Evolutionary conservation across 345 rosid genomes (phyloP).

Genomic region (Citrus cavaleriei): DNA sequence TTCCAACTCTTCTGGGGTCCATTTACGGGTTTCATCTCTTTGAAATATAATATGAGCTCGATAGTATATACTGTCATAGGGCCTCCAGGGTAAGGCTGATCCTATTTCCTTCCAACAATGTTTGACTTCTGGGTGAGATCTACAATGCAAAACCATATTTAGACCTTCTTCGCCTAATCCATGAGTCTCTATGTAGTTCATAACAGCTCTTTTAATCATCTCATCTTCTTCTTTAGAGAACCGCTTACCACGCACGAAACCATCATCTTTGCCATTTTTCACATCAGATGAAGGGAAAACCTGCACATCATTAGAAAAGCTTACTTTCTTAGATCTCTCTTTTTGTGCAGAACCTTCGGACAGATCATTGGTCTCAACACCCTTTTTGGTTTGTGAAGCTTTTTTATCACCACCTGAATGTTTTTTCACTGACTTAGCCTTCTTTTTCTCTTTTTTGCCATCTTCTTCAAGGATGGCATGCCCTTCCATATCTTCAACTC

Average conservation of each 20-base stretch:
- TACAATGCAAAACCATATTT: conserved; percentile 52
- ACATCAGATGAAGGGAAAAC: conserved; percentile 41
- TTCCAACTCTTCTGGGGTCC: conserved; percentile 66
- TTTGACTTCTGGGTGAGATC: conserved; percentile 30
- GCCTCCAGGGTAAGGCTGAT: conserved; percentile 64
- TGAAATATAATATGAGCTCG: conserved; percentile 68
- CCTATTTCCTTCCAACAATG: conserved; percentile 76
- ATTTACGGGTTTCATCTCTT: conserved; percentile 39
- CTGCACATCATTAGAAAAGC: conserved; percentile 59
- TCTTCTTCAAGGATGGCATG: neutral
- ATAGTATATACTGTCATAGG: conserved; percentile 29
- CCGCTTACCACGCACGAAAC: conserved; percentile 61
- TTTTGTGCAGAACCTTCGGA: conserved; percentile 25
- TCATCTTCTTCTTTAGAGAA: conserved; percentile 73
- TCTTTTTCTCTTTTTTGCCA: conserved; percentile 21
- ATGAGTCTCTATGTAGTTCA: conserved; percentile 44
- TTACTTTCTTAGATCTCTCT: conserved; percentile 50
- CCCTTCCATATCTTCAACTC: neutral
- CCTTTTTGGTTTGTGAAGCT: neutral
- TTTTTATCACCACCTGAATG: conserved; percentile 12
- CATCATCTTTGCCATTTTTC: conserved; percentile 11
- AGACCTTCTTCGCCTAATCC: conserved; percentile 63
- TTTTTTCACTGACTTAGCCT: conserved; percentile 19
- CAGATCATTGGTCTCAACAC: neutral
- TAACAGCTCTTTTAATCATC: conserved; percentile 45